Evolutionary conservation across 495 filamentous ascomycete species (phyloP).

Genomic region (Lepidopterella palustris): DNA sequence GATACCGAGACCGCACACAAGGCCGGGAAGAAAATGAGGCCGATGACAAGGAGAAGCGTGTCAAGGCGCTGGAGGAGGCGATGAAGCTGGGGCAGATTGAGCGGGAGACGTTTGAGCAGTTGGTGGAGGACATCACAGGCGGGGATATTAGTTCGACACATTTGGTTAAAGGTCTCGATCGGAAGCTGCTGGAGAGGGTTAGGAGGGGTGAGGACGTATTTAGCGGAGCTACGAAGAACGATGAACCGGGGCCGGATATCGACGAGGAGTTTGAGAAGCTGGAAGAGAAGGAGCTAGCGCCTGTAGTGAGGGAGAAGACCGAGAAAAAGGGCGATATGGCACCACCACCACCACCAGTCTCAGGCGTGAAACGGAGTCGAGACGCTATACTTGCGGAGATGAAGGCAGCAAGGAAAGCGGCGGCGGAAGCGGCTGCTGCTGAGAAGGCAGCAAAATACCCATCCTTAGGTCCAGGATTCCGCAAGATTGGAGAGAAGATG

Average conservation of each 20-base stretch:
- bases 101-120: slow-evolving; percentile 60
- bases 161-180: slow-evolving; percentile 88
- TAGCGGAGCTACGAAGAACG: slow-evolving; percentile 2
- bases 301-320: slow-evolving; percentile 50
- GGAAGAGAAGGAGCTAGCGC: slow-evolving; percentile 55
- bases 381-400: slow-evolving; percentile 79
- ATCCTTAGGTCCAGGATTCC: slow-evolving; percentile 68
- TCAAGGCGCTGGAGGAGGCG: slow-evolving; percentile 75
- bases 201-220: slow-evolving; percentile 43
- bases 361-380: slow-evolving; percentile 63
- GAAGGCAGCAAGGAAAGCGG: slow-evolving; percentile 60
- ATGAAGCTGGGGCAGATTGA: slow-evolving; percentile 80
- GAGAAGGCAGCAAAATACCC: slow-evolving; percentile 46
- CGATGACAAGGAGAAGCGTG: slow-evolving; percentile 51
- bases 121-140: slow-evolving; percentile 70
- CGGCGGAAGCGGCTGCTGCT: slow-evolving; percentile 50
- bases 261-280: slow-evolving; percentile 76
- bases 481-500: slow-evolving; percentile 61
- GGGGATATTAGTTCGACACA: slow-evolving; percentile 74
- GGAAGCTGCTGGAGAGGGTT: slow-evolving; percentile 67
- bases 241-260: slow-evolving; percentile 30
- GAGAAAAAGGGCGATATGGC: slow-evolving; percentile 77
- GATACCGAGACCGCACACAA: slow-evolving; percentile 80
- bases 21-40: slow-evolving; percentile 40
- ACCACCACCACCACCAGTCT: slow-evolving; percentile 48